Evolutionary conservation across 257 asterid genomes (phyloP), one percentile per base, ranked within the genome.

Genomic region (Fraxinus pennsylvanica): DNA sequence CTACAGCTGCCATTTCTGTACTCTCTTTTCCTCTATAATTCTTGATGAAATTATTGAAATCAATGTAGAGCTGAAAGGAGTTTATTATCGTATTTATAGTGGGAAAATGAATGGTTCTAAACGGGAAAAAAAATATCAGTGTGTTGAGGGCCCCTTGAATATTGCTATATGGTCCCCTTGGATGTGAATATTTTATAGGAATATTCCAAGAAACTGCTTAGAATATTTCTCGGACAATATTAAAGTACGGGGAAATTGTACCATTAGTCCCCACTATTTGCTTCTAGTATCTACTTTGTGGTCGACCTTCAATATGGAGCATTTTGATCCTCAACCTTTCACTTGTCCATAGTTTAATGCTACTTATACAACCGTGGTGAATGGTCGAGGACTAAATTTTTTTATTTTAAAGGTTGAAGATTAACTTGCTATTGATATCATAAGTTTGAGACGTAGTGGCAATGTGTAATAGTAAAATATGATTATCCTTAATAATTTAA

Each of bases 1-100:
- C 96, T 39, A 85, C 86, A 43, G 88, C 85, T 81, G 89, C 90
- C 90, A 89, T 89, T 86, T 39, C 70, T 71, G 22, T 83, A 73
- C 30, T 27, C 29, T 77, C 29, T 3, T 59, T 74, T 36, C 47
- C 39, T 22, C 45, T n/a, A 21, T 82, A 50, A 3, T 17, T 74
- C 47, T 47, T 66, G 75, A 72, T 69, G 71, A 43, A 25, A 59
- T 69, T 73, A 35, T 68, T 59, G 29, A 71, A 41, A 30, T 19
- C n/a, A 75, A 74, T 72, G 82, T 69, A 75, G 73, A 75, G 73
- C 68, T 71, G 67, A 36, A 68, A 74, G 80, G 75, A 27, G 19
- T 47, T 4, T 30, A 36, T 39, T 17, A 2, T 52, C 35, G 50
- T 59, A 74, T 87, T 54, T 71, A 79, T 68, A 78, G 71, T 27